Base-by-base conservation (phyloP, 768 basidiomycete genomes). In the Holtermannia corniformis region DNA sequence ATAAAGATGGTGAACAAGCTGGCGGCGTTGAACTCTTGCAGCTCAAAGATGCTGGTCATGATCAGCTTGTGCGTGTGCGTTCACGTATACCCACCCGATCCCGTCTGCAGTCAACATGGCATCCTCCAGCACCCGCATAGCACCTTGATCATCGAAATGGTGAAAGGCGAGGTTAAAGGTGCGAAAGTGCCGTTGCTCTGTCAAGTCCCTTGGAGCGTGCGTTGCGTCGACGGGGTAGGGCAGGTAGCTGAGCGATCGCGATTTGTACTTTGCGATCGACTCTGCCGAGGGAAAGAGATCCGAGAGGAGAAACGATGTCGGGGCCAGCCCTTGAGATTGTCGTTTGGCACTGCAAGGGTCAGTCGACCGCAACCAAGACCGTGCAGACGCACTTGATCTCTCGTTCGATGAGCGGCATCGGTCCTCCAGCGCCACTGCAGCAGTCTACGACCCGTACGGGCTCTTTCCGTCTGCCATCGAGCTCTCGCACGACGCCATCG, bases 121-220 rank as follows among this genome's bases (percentile, higher is more conserved):
- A 62, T 68, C 70, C 32, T 56, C 53, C 27, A 71, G 41, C 1
- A 71, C 62, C 47, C 50, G 41, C 50, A 56, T 63, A 2, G 67
- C 70, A 1, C 49, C 49, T 12, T 62, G 54, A 45, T 68, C 64
- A 37, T 57, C 55, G 51, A 71, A 69, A 56, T 71, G 70, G 58
- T 71, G 70, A 47, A 71, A 71, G 24, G 60, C 61, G n/a, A 68
- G 48, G 47, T 61, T 67, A 37, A 71, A 71, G 4, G 70, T 71
- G 27, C 70, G 49, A 22, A 71, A 32, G 56, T 70, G 65, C 25
- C 51, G 37, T 43, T 56, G 24, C 20, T 19, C 32, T 16, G 27
- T 55, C n/a, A 53, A 32, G 1, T 16, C 47, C 26, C 14, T 27
- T 26, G 63, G 59, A 4, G 60, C 44, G 3, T 51, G 19, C 0